These are phyloP conservation scores for Trapa bicornis DNA, from an alignment of 345 rosid species.

Conservation along the genomic window DNA sequence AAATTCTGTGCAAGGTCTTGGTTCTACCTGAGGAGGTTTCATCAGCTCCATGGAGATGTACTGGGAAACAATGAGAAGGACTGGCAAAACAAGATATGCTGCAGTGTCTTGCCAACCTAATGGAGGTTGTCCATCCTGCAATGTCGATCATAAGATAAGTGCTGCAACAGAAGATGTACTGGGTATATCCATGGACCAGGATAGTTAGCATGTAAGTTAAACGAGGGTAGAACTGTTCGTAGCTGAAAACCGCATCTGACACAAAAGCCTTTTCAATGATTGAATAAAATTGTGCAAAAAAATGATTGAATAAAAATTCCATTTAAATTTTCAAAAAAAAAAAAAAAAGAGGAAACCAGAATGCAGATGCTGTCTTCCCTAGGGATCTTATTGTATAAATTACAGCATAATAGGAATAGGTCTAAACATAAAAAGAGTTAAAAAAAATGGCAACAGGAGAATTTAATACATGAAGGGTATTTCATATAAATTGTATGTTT, in stretches of 20 bases:
- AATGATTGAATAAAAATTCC: too few relatives aligned
- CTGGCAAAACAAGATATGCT: conserved; percentile 95
- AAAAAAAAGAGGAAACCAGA: too few relatives aligned
- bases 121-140: conserved; percentile 98
- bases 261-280: background rate
- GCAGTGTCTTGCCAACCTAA: conserved; percentile 86
- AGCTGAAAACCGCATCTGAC: background rate
- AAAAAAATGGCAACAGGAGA: background rate
- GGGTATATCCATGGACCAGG: background rate
- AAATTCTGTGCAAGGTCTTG: conserved; percentile 6
- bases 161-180: background rate
- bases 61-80: conserved; percentile 79
- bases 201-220: background rate
- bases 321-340: too few relatives aligned
- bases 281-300: background rate
- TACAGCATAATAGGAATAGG: background rate
- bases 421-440: background rate
- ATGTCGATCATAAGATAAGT: background rate
- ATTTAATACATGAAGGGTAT: background rate
- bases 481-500: background rate
- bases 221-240: background rate
- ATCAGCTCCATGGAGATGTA: conserved; percentile 92
- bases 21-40: conserved; percentile 95
- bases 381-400: background rate
- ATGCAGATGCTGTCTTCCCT: background rate